phyloP scores from a whole-genome alignment of 257 asterid genomes.

The Petrea volubilis region DNA sequence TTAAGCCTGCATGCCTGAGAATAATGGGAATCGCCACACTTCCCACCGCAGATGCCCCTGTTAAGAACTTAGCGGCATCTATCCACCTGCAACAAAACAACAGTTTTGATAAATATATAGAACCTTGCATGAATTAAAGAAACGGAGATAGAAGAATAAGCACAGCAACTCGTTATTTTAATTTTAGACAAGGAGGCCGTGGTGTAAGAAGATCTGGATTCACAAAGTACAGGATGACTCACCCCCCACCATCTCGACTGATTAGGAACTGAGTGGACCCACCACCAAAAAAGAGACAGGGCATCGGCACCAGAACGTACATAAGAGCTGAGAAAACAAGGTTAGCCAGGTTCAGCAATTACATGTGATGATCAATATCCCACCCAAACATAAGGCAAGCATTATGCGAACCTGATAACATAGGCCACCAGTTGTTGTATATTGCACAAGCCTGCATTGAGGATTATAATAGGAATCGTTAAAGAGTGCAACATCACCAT shows the following conservation, averaged over 20 bases:
- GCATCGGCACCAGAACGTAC: constrained; percentile 98
- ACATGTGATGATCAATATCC: background rate
- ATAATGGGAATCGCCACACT: constrained; percentile 94
- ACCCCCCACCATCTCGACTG: constrained; percentile 99
- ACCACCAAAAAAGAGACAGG: constrained; percentile 94
- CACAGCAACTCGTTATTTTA: too few species aligned
- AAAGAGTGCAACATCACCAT: constrained; percentile 6
- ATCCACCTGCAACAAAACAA: constrained; percentile 63
- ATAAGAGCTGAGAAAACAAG: constrained; percentile 72
- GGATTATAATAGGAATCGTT: constrained; percentile 2
- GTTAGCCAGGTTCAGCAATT: constrained; percentile 10
- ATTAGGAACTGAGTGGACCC: constrained; percentile 91
- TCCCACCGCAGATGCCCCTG: constrained; percentile 98
- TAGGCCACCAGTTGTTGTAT: constrained; percentile 98
- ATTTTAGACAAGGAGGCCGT: too few species aligned
- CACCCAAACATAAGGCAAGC: background rate
- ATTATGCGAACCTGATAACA: constrained; percentile 79
- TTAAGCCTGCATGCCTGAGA: constrained; percentile 81
- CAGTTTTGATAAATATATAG: too few species aligned
- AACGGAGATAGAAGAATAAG: too few species aligned
- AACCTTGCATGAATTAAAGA: too few species aligned
- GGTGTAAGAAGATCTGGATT: constrained; percentile 11
- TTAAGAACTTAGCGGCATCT: constrained; percentile 87
- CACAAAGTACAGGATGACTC: constrained; percentile 32
- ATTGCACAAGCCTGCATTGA: constrained; percentile 86